phyloP scores from a whole-genome alignment of 805 yeast species.

The Saccharomycopsis sp. region DNA sequence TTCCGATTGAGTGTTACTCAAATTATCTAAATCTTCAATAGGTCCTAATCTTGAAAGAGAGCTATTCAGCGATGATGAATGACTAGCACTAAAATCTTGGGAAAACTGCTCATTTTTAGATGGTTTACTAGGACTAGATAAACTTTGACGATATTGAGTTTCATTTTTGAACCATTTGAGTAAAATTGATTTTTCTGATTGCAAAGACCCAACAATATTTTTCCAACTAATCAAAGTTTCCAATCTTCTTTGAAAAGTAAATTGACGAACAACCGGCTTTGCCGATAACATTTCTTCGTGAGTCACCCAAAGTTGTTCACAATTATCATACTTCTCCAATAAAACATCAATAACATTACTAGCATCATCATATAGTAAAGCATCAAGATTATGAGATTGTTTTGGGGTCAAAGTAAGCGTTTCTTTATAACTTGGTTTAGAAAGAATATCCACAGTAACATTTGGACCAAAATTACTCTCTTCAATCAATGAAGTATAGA shows the following conservation, averaged over 20 bases:
- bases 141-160: no score
- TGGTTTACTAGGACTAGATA: not conserved
- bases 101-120: not conserved
- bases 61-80: conserved; percentile 3
- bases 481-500: conserved; percentile 4
- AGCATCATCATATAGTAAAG: conserved; percentile 26
- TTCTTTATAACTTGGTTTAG: conserved; percentile 3
- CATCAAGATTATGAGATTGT: conserved; percentile 8
- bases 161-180: conserved; percentile 42
- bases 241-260: conserved; percentile 51
- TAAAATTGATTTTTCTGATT: conserved; percentile 48
- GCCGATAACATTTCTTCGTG: conserved; percentile 68
- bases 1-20: not conserved
- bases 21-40: not conserved
- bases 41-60: not conserved
- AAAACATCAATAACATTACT: conserved; percentile 42
- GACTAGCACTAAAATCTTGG: not conserved
- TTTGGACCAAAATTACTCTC: conserved; percentile 1
- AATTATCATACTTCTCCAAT: conserved; percentile 50
- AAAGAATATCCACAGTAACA: not conserved
- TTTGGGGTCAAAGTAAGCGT: conserved; percentile 1
- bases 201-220: conserved; percentile 60
- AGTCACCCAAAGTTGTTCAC: conserved; percentile 73
- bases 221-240: conserved; percentile 82
- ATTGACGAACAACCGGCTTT: conserved; percentile 57